Evolutionary conservation across 139 green algal species (phyloP), one percentile per base, ranked within the genome.

Genomic region (Chlamydomonas eustigma): DNA sequence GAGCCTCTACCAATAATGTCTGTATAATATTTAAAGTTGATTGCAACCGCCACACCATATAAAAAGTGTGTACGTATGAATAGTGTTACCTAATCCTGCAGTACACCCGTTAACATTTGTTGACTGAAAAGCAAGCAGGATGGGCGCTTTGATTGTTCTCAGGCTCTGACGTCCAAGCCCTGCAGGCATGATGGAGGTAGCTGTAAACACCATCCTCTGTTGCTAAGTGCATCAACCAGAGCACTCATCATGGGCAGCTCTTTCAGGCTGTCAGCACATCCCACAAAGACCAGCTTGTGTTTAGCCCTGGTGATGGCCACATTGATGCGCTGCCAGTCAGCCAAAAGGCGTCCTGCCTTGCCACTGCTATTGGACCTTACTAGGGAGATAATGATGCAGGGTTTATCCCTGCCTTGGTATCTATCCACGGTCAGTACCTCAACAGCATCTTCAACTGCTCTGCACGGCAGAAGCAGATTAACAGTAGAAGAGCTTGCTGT

Each of bases 291-390:
- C 58, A 96, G 82, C 84, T 97, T 97, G 52, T 69, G 39, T 67
- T 87, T 86, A 31, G 95, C 92, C 3, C 94, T 82, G 1, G 95
- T 98, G 35, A 98, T 67, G 6, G 92, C 90, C 44, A 98, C 95
- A 77, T 98, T 98, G 44, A 99, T 79, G 31, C 95, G 88, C 44
- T 92, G 87, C 87, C 85, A 92, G 84, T 98, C 93, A 0, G 65
- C 39, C 31, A 98, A 86, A 75, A 97, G 77, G 32, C 72, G 68
- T 2, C 87, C 87, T 0, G 72, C 18, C 50, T 51, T 18, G 2
- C 25, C 30, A 22, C 52, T 37, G 24, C 72, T 6, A 73, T 97
- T 97, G 72, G 73, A 87, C 25, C 86, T 81, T 63, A 97, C 92
- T 2, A 97, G 78, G 0, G 89, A 93, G 33, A 96, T 34, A 30